Base-by-base conservation (phyloP, 495 filamentous ascomycete genomes). In the Penicillium paradoxum region DNA sequence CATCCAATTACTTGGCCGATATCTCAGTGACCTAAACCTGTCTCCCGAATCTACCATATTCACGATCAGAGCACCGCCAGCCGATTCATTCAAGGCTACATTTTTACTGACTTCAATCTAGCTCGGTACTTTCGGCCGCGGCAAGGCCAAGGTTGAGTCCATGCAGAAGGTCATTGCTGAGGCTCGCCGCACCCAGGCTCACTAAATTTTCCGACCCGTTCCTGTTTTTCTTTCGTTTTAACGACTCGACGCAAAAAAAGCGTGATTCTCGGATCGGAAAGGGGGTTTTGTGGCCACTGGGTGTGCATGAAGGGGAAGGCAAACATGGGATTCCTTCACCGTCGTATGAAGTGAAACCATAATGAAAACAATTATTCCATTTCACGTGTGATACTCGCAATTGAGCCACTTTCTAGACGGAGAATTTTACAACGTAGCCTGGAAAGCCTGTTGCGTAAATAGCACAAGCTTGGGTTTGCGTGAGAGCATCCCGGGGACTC, bases 91-190 rank as follows among this genome's bases (percentile, higher is more conserved):
- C 21, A 24, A n/a, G 13, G n/a, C 33, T 38, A 24, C 14, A 44
- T 54, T 34, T n/a, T 34, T 8, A 27, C 62, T 64, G 59, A 67
- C 62, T 45, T 54, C 42, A 17, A 33, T 62, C 52, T 46, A 89
- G 83, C 91, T 98, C 79, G 93, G 93, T 66, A 97, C 93, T 64
- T 97, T 96, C 77, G 85, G 84, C 65, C 91, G 93, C 69, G 93
- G 91, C 62, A 98, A 98, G 92, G 82, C 82, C 68, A 97, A 97
- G 90, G 93, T 97, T 58, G 93, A 98, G 72, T 91, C 96, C 79
- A 88, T 98, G 78, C 87, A 89, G 78, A 84, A 88, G 65, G 88
- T 97, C 72, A 97, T 97, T 75, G 91, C 91, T 63, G 93, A 98
- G 83, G 85, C 90, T 62, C 89, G 93, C 69, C 82, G 93, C 66